Percentiles rank a stretch among this genome's conserved stretches.
Evolutionary conservation across 78 protist species (phyloP).

Genomic region (Diacronema lutheri): DNA sequence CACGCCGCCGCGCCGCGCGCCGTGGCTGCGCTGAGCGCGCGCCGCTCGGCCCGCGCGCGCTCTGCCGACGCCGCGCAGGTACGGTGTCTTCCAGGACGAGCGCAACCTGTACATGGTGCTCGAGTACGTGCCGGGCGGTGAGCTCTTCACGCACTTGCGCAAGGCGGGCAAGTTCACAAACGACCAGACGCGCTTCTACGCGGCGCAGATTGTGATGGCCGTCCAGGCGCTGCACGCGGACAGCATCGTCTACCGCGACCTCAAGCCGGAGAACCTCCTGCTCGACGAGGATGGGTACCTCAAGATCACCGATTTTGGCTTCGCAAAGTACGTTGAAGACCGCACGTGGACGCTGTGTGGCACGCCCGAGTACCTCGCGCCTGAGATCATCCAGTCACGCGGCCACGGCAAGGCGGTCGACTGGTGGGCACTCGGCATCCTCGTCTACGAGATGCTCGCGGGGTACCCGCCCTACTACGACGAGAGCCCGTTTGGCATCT

Average conservation of each 20-base stretch:
- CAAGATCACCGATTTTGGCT: slow-evolving; percentile 36
- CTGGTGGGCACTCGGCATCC: slow-evolving; percentile 94
- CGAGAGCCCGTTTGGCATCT: slow-evolving; percentile 81
- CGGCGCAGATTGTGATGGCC: slow-evolving; percentile 45
- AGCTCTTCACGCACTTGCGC: slow-evolving; percentile 74
- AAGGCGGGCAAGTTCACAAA: slow-evolving; percentile 58
- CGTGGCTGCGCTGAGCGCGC: no score
- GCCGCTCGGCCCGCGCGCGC: no score
- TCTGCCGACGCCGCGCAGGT: not conserved
- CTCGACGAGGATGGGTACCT: slow-evolving; percentile 4
- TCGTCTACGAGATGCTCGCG: slow-evolving; percentile 69
- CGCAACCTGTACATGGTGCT: slow-evolving; percentile 68
- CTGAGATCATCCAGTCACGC: slow-evolving; percentile 78
- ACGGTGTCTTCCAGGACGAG: slow-evolving; percentile 70
- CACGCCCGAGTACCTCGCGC: slow-evolving; percentile 90
- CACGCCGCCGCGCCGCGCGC: no score
- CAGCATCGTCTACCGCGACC: slow-evolving; percentile 37
- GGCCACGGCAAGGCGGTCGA: slow-evolving; percentile 94
- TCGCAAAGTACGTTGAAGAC: not conserved
- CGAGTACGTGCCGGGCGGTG: slow-evolving; percentile 87
- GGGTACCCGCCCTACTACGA: slow-evolving; percentile 89
- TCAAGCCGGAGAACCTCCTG: slow-evolving; percentile 46
- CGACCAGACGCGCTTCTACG: slow-evolving; percentile 44
- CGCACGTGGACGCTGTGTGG: slow-evolving; percentile 90
- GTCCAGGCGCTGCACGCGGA: slow-evolving; percentile 33